Percentiles rank a stretch among this genome's conserved stretches.
These are phyloP conservation scores for Middelhovenomyces tepae DNA, from an alignment of 805 yeast species.

Conservation along the genomic window DNA sequence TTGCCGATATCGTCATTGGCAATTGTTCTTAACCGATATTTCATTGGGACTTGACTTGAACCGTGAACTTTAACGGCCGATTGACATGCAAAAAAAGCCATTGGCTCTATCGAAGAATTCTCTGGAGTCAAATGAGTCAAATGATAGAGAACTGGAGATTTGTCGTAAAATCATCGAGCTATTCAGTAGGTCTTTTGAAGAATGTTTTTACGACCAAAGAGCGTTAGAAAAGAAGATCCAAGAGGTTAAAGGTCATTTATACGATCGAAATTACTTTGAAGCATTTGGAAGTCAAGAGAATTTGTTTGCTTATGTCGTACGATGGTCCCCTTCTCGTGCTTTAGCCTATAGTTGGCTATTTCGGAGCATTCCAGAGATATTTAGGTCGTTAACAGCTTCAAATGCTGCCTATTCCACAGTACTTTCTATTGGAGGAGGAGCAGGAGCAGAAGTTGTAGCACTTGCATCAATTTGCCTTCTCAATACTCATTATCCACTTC, in stretches of 20 bases:
- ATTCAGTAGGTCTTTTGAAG: no score
- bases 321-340: conserved; percentile 85
- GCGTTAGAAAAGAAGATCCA: no score
- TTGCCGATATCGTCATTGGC: no score
- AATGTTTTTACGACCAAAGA: no score
- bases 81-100: no score
- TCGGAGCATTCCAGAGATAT: conserved; percentile 38
- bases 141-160: no score
- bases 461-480: conserved; percentile 46
- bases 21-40: no score
- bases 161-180: no score
- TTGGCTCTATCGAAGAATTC: no score
- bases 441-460: conserved; percentile 70
- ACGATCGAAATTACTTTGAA: conserved; percentile 54
- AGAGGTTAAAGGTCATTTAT: conserved; percentile 58
- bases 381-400: conserved; percentile 19
- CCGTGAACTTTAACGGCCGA: no score
- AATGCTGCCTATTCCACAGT: conserved; percentile 26
- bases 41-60: no score
- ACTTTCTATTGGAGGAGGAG: conserved; percentile 80
- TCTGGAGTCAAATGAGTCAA: no score
- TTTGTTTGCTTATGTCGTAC: conserved; percentile 64
- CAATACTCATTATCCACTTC: conserved; percentile 20
- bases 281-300: conserved; percentile 62
- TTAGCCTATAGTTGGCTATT: conserved; percentile 65